These are phyloP conservation scores for Schizochytrium sp. DNA, from an alignment of 108 stramenopile species.

Conservation along the genomic window DNA sequence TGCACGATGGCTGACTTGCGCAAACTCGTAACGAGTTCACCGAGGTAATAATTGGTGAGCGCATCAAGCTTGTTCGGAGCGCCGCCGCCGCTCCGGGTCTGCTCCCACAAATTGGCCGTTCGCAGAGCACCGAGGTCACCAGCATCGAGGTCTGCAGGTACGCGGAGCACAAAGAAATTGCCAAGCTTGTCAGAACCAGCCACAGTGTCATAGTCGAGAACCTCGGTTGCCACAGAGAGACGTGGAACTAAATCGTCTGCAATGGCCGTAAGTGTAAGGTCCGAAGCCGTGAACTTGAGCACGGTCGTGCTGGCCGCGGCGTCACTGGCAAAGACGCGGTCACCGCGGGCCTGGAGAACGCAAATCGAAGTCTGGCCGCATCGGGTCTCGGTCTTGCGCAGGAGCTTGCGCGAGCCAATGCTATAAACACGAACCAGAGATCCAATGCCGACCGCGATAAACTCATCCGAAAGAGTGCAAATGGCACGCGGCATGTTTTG, in stretches of 20 bases:
- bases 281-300: constrained; percentile 72
- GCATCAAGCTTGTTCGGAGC: constrained; percentile 74
- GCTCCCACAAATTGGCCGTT: constrained; percentile 37
- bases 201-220: constrained; percentile 90
- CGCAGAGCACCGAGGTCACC: constrained; percentile 62
- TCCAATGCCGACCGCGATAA: constrained; percentile 85
- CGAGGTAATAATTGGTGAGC: constrained; percentile 73
- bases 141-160: constrained; percentile 60
- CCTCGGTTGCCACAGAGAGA: constrained; percentile 67
- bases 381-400: constrained; percentile 86
- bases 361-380: constrained; percentile 76
- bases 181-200: constrained; percentile 94
- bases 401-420: constrained; percentile 88
- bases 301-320: constrained; percentile 77
- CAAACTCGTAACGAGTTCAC: constrained; percentile 84
- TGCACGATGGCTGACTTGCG: constrained; percentile 76
- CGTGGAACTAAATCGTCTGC: constrained; percentile 81
- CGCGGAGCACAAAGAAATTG: constrained; percentile 78
- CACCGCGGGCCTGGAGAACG: constrained; percentile 69
- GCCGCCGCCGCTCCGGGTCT: constrained; percentile 27
- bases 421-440: constrained; percentile 76
- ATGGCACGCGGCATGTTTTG: constrained; percentile 66
- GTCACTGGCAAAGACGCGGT: constrained; percentile 75
- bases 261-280: constrained; percentile 72
- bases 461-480: constrained; percentile 29